Evolutionary conservation across 2,329 filamentous ascomycete genomes (phyloP), one percentile per base, ranked within the genome.

Genomic region (Venturia oleaginea): DNA sequence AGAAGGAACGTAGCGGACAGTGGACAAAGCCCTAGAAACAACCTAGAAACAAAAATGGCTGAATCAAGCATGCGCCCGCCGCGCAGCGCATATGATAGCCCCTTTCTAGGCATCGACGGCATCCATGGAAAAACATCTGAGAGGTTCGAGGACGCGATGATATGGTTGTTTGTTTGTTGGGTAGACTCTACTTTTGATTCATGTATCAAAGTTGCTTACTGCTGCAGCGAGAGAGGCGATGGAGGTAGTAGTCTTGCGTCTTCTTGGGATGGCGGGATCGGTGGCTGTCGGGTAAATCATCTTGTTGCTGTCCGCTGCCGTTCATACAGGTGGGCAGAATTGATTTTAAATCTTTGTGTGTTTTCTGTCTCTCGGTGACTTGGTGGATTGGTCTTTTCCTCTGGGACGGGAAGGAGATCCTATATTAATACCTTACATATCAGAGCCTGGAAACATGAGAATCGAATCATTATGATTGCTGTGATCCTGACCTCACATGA

Each of bases 211-310:
- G 71, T 69, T 19, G 70, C 69, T 6, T 19, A 70, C 69, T 6
- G 71, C 71, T 2, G 72, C 70, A 6, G 70, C 68, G 32, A 73
- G 69, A 32, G 71, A 72, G 5, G 70, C 72, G 65, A 72, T 71
- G 71, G n/a, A 73, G 68, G 32, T 72, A 69, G 42, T 71, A 73
- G 11, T 67, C 71, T 51, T 72, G 68, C 4, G 68, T 70, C 19
- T 65, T 61, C 43, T 69, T 61, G 19, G 71, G 71, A 43, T 67
- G 30, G 15, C 66, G 55, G 54, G 4, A 4, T 10, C 19, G 43
- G 22, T 24, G 11, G 43, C n/a, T 24, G 43, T 48, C 2, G 13
- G 11, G 22, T 15, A 15, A 51, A 7, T n/a, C 42, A 19, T 46
- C 42, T 22, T 7, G 15, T 46, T 46, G 8, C 5, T 46, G 42